phyloP scores from a whole-genome alignment of 441 rosid species.

The Populus hybrid region DNA sequence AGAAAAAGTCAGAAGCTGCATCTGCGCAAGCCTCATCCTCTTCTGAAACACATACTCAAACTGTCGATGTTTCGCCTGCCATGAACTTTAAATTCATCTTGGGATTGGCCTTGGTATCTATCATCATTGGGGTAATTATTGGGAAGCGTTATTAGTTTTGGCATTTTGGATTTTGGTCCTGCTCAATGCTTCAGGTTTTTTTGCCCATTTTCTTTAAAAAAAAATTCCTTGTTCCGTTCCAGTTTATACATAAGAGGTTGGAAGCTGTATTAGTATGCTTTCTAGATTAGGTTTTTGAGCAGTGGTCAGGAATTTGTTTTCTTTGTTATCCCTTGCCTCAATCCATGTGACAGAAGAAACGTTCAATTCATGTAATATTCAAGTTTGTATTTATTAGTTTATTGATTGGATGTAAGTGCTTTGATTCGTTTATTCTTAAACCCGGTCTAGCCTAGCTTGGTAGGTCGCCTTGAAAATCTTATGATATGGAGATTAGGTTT shows the following conservation, averaged over 20 bases:
- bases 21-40: slow-evolving; percentile 39
- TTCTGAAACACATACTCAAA: slow-evolving; percentile 28
- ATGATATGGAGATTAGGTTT: too few species aligned
- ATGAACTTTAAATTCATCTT: slow-evolving; percentile 48
- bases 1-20: slow-evolving; percentile 64
- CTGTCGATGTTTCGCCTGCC: slow-evolving; percentile 33
- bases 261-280: slow-evolving; percentile 25
- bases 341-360: slow-evolving; percentile 1
- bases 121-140: slow-evolving; percentile 65
- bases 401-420: slow-evolving; percentile 6
- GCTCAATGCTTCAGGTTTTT: not conserved
- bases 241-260: slow-evolving; percentile 20
- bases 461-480: too few species aligned
- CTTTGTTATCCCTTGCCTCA: slow-evolving; percentile 28
- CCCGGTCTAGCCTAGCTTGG: too few species aligned
- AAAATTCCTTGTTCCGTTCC: not conserved
- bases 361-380: slow-evolving; percentile 8
- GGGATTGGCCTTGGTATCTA: slow-evolving; percentile 70
- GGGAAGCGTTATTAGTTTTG: slow-evolving; percentile 73
- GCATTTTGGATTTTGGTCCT: slow-evolving; percentile 13
- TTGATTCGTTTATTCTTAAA: not conserved
- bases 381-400: slow-evolving; percentile 11
- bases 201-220: not conserved
- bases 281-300: slow-evolving; percentile 15
- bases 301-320: slow-evolving; percentile 31